A percentile compares a stretch with the other conserved stretches of the same genome.
phyloP scores from a whole-genome alignment of 176 grass and related monocot species.

The Rhynchospora pubera region DNA sequence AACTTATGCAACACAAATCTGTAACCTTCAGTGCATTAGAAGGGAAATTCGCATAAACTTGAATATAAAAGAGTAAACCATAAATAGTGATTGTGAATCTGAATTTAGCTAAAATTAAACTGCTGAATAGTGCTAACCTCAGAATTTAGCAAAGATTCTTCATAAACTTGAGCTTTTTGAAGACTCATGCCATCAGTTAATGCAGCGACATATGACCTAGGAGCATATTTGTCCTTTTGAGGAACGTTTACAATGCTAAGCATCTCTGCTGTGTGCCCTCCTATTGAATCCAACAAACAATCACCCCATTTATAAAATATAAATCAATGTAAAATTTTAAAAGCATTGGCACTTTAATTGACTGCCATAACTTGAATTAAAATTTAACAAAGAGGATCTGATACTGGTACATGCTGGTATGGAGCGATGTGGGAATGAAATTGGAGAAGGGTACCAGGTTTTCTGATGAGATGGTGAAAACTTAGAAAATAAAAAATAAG shows the following conservation, averaged over 20 bases:
- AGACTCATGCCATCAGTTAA: slow-evolving; percentile 90
- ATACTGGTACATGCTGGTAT: not conserved
- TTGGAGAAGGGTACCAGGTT: no score
- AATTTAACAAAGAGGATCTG: not conserved
- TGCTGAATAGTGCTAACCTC: slow-evolving; percentile 2
- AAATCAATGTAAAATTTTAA: not conserved
- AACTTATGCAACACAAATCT: no score
- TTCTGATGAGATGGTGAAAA: no score
- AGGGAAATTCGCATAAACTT: no score
- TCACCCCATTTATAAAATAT: not conserved
- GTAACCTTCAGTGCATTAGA: no score
- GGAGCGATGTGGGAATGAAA: no score
- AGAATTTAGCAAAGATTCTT: slow-evolving; percentile 47
- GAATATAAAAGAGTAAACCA: no score
- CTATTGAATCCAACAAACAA: slow-evolving; percentile 30
- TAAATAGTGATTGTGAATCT: no score
- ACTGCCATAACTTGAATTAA: not conserved
- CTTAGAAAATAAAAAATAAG: no score
- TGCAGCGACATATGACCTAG: slow-evolving; percentile 79
- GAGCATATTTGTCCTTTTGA: slow-evolving; percentile 69
- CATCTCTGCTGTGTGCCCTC: slow-evolving; percentile 91
- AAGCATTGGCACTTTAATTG: not conserved
- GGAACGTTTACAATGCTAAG: slow-evolving; percentile 53
- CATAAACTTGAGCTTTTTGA: slow-evolving; percentile 68
- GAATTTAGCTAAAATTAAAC: not conserved